These are phyloP conservation scores for Pestalotiopsis sp. DNA, from an alignment of 2,329 filamentous ascomycete genomes.

Conservation along the genomic window DNA sequence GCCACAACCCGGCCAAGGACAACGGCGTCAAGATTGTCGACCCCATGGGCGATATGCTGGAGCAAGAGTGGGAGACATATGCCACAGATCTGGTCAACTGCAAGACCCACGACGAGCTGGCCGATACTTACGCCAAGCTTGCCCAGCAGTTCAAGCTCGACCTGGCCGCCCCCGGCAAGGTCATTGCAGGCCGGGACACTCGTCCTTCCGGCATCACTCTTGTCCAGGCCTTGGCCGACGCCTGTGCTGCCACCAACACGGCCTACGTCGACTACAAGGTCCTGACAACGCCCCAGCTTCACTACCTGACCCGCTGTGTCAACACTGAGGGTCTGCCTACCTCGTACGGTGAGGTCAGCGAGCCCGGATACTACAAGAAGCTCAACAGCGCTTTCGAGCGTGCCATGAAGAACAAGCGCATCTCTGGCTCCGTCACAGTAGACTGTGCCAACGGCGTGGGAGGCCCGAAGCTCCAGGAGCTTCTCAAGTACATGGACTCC, in stretches of 20 bases:
- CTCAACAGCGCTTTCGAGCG: conserved; percentile 81
- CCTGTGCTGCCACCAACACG: conserved; percentile 74
- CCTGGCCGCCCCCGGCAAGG: conserved; percentile 69
- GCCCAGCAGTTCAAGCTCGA: conserved; percentile 78
- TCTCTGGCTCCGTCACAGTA: conserved; percentile 76
- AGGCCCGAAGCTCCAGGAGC: conserved; percentile 83
- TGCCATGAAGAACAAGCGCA: conserved; percentile 77
- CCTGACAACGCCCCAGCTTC: conserved; percentile 94
- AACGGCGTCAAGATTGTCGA: conserved; percentile 97
- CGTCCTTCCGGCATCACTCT: conserved; percentile 88
- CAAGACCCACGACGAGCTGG: conserved; percentile 72
- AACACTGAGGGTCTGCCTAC: conserved; percentile 90
- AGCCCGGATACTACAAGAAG: conserved; percentile 95
- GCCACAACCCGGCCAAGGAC: conserved; percentile 87
- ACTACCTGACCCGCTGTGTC: conserved; percentile 92
- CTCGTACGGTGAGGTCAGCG: conserved; percentile 86
- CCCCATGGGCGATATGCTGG: conserved; percentile 96
- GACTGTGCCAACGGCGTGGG: conserved; percentile 98
- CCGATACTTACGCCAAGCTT: conserved; percentile 75
- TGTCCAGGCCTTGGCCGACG: conserved; percentile 76
- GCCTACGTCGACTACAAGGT: conserved; percentile 85
- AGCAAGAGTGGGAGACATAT: conserved; percentile 91
- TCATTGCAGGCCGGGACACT: conserved; percentile 91
- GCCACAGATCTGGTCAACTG: conserved; percentile 91
- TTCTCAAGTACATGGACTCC: conserved; percentile 80